Evolutionary conservation across 2,329 filamentous ascomycete genomes (phyloP), one percentile per base, ranked within the genome.

Genomic region (Colletotrichum trifolii): DNA sequence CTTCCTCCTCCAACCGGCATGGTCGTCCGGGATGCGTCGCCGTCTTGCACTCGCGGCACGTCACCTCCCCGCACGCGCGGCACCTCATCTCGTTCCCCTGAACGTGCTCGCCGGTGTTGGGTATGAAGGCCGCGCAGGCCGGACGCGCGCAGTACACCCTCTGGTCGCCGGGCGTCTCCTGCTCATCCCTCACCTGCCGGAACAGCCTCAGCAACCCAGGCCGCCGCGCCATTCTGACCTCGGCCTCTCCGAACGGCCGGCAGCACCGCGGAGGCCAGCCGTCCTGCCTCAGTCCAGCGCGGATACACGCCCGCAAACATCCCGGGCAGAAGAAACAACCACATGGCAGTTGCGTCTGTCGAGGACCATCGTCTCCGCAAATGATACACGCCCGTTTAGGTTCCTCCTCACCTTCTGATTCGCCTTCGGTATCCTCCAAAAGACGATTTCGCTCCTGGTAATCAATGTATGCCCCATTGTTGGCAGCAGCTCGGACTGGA

Each of bases 261-360:
- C 66, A 67, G 54, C 68, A 70, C 6, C 49, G 52, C 3, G 67
- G 68, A 4, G 68, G 68, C 65, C 65, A 70, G 9, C 46, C 62
- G 7, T 63, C 59, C 8, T 49, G 47, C 6, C 59, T 43, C 17
- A 70, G 25, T 8, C 68, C 68, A 0, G 50, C 45, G 13, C 61
- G 65, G 15, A 70, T 46, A 39, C 66, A 68, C 2, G 42, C 25
- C 38, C 68, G 55, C 25, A 70, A 57, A 25, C 68, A 70, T 4
- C 10, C 45, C 17, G 52, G 35, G 52, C 67, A 70, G 42, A 60
- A 69, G 15, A 40, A 47, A 57, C 67, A 69, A 9, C 60, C 66
- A 54, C 68, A 70, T 2, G 47, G 50, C 2, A 70, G 62, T 9
- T 49, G 35, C 17, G 15, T 17, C 36, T 57, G 47, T 11, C 64